Evolutionary conservation across 2,329 filamentous ascomycete genomes (phyloP).

Genomic region (Talaromyces verruculosus): DNA sequence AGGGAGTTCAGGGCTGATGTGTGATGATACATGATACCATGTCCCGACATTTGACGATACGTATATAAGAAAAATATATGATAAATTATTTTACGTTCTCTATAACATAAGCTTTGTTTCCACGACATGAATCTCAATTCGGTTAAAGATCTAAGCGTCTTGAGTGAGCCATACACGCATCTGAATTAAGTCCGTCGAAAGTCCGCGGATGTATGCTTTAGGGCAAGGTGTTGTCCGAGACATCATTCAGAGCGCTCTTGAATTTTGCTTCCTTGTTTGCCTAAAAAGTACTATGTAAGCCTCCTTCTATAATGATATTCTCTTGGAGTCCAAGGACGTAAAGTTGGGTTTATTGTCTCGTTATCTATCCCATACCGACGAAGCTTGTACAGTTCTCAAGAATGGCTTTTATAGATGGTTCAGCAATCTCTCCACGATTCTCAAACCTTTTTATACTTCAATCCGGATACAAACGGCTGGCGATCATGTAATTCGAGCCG

Average conservation of each 20-base stretch:
- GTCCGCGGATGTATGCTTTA: background rate
- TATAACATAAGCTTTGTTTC: background rate
- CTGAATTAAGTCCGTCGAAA: background rate
- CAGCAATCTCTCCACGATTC: too few species aligned
- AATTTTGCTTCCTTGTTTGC: background rate
- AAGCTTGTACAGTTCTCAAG: too few species aligned
- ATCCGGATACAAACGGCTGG: too few species aligned
- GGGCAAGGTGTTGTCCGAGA: background rate
- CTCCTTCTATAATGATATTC: background rate
- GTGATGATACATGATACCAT: conserved; percentile 1
- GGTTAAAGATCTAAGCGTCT: background rate
- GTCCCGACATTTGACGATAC: background rate
- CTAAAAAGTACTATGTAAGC: background rate
- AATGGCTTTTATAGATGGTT: too few species aligned
- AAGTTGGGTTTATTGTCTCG: background rate
- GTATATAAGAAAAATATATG: background rate
- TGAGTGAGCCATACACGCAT: background rate
- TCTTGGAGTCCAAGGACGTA: too few species aligned
- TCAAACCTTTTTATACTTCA: too few species aligned
- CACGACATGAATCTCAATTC: background rate
- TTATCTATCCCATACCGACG: too few species aligned
- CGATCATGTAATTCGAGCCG: too few species aligned
- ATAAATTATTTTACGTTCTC: background rate
- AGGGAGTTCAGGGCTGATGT: background rate
- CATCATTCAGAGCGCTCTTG: background rate